These are phyloP conservation scores for Xerocomus tenax DNA, from an alignment of 1,284 basidiomycete species.

Conservation along the genomic window DNA sequence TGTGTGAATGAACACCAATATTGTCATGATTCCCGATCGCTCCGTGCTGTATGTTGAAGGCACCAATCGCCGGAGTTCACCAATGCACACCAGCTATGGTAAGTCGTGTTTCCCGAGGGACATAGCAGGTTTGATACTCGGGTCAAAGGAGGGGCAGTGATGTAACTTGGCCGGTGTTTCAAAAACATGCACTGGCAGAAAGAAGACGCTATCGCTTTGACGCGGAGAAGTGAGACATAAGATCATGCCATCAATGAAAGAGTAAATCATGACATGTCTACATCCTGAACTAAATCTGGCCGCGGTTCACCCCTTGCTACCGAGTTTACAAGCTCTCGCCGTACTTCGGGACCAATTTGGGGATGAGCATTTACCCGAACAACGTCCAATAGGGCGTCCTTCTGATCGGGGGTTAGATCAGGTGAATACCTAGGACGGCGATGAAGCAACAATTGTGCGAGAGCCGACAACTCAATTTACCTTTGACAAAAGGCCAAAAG, in stretches of 20 bases:
- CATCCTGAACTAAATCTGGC: slow-evolving; percentile 44
- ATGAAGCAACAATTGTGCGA: slow-evolving; percentile 2
- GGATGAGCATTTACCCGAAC: slow-evolving; percentile 80
- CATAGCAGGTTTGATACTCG: not conserved
- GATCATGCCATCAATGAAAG: not conserved
- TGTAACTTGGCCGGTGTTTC: not conserved
- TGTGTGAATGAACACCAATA: not conserved
- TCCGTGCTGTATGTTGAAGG: too few species aligned
- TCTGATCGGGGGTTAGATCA: slow-evolving; percentile 96
- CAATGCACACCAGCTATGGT: too few species aligned
- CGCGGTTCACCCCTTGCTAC: slow-evolving; percentile 64
- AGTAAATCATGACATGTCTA: slow-evolving; percentile 47
- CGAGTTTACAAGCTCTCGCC: slow-evolving; percentile 76
- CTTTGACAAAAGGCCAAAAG: slow-evolving; percentile 90
- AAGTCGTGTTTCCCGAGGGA: too few species aligned
- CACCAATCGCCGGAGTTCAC: too few species aligned
- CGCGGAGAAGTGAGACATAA: not conserved
- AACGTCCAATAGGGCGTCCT: slow-evolving; percentile 93
- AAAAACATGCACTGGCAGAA: not conserved
- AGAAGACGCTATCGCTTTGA: not conserved
- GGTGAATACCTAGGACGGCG: slow-evolving; percentile 68
- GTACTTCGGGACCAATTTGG: slow-evolving; percentile 84
- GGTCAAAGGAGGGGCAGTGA: not conserved
- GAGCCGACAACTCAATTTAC: slow-evolving; percentile 36
- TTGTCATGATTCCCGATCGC: too few species aligned